Percentiles rank a stretch among this genome's conserved stretches.
phyloP scores from a whole-genome alignment of 257 asterid genomes.

The Avicennia marina region DNA sequence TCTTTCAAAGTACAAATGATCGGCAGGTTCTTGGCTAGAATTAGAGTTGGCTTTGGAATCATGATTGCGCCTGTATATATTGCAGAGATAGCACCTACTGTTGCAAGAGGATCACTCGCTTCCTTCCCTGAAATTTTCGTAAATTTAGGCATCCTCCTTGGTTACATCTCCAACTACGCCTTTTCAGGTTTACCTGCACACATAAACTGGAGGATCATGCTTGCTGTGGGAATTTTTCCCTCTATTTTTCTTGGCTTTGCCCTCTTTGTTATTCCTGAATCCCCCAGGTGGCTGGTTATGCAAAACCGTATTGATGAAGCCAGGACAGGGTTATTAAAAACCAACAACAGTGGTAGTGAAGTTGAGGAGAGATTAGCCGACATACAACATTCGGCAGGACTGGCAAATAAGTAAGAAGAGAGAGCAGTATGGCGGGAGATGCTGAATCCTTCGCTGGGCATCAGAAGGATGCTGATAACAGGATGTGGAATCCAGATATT shows the following conservation, averaged over 20 bases:
- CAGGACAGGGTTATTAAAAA: conserved; percentile 38
- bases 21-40: conserved; percentile 54
- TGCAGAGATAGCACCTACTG: conserved; percentile 58
- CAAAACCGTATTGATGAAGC: conserved; percentile 49
- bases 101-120: conserved; percentile 50
- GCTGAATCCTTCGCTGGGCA: conserved; percentile 46
- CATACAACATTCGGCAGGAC: conserved; percentile 65
- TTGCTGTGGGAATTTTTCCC: conserved; percentile 58
- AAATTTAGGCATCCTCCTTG: conserved; percentile 59
- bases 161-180: conserved; percentile 56
- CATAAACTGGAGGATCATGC: conserved; percentile 66
- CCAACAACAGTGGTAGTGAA: conserved; percentile 38
- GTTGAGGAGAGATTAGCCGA: conserved; percentile 77
- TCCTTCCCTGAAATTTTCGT: conserved; percentile 62
- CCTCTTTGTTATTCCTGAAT: conserved; percentile 49
- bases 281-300: conserved; percentile 71
- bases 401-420: conserved; percentile 19
- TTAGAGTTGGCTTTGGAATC: conserved; percentile 59
- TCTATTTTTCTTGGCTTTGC: conserved; percentile 44
- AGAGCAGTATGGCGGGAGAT: conserved; percentile 52
- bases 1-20: conserved; percentile 39
- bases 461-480: conserved; percentile 50
- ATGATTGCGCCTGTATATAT: conserved; percentile 70
- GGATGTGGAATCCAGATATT: conserved; percentile 61
- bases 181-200: conserved; percentile 56